Evolutionary conservation across 129 eudicot species (phyloP), one percentile per base, ranked within the genome.

Genomic region (Ambrosia trifida): DNA sequence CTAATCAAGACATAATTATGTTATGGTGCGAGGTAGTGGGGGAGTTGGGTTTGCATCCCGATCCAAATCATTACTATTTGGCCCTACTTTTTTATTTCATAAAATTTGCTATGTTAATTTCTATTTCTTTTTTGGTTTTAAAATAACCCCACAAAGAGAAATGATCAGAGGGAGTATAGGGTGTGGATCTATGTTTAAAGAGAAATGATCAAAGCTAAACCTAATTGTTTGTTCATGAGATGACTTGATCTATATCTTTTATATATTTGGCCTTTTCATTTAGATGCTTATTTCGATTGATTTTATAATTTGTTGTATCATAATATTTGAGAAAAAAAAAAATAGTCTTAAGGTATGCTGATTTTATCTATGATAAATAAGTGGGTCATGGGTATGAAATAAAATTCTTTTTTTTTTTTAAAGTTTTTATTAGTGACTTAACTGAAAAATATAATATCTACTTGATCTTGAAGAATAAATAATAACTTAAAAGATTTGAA

Each of bases 1-100:
- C 46, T 60, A 76, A 69, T 69, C 62, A 76, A 69, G 36, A 69
- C 80, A 76, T 76, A 60, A 76, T 76, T 50, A 69, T 76, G 44
- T 76, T 50, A 59, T 76, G 54, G 35, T 68, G 75, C 36, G 56
- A 75, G 66, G 64, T 69, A 69, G 76, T 61, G 81, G 72, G 64
- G 24, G 46, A 69, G 76, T 51, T 69, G 71, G 66, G 58, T 61
- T 49, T 61, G 72, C 71, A 77, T 77, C 57, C 56, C 57, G 52
- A 28, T 77, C 76, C 65, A 36, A 36, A 69, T 77, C 52, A 36
- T 61, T 30, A 49, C 38, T 17, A 56, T n/a, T 74, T 64, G 45
- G 46, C 45, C 11, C 11, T 12, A 12, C 19, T 35, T 59, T 28
- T 17, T 30, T 14, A 47, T 30, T 47, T n/a, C 49, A 45, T 11